Conservation (phyloP, 306 rosid species). For the Gastrolobium bilobum region DNA sequence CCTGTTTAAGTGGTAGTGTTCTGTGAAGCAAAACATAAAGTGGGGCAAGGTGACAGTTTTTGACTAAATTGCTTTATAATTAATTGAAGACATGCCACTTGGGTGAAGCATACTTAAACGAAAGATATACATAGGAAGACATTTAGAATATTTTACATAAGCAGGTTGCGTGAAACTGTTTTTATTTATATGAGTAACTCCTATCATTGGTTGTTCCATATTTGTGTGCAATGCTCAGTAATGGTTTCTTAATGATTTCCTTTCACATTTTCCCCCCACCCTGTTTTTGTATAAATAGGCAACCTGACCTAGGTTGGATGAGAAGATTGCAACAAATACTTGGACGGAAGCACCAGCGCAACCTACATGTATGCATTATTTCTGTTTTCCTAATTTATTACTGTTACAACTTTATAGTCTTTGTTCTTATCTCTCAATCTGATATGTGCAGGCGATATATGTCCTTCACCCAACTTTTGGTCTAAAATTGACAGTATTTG, state of each 20-base stretch:
- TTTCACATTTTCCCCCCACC: slow-evolving; percentile 36
- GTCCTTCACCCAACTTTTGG: slow-evolving; percentile 96
- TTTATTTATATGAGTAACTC: not conserved
- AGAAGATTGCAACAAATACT: slow-evolving; percentile 91
- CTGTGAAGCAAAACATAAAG: slow-evolving; percentile 22
- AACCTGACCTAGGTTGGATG: slow-evolving; percentile 97
- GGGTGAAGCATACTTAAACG: slow-evolving; percentile 34
- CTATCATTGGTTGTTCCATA: slow-evolving; percentile 17
- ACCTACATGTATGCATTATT: slow-evolving; percentile 77
- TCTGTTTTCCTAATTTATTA: slow-evolving; percentile 16
- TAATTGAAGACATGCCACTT: slow-evolving; percentile 26
- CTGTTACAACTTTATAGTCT: slow-evolving; percentile 32
- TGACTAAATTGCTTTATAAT: slow-evolving; percentile 25
- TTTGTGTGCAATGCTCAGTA: slow-evolving; percentile 10
- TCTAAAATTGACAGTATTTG: slow-evolving; percentile 81
- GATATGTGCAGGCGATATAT: slow-evolving; percentile 78
- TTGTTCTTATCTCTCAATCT: slow-evolving; percentile 54
- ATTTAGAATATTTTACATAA: slow-evolving; percentile 21
- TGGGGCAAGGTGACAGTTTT: slow-evolving; percentile 11
- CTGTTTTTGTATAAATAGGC: slow-evolving; percentile 62
- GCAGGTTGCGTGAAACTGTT: slow-evolving; percentile 38
- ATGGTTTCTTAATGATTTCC: slow-evolving; percentile 20
- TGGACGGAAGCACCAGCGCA: slow-evolving; percentile 91
- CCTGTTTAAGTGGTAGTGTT: slow-evolving; percentile 11
- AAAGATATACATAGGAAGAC: slow-evolving; percentile 18